phyloP scores from a whole-genome alignment of 371 early-diverging fungal species.

The Coemansia sp. region DNA sequence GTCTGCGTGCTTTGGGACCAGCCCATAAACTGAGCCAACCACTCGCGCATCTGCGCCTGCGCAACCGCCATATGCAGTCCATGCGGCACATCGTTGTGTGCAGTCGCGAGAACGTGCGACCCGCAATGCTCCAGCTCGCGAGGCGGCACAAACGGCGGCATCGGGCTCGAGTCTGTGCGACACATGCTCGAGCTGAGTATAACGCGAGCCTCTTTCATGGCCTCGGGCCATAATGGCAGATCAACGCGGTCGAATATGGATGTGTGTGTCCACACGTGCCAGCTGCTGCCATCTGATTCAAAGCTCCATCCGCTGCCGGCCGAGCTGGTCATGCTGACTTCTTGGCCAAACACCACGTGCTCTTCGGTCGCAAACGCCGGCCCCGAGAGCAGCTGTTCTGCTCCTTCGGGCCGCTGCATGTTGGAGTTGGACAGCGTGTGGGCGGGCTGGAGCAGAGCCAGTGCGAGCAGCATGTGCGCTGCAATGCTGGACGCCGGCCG shows the following conservation, averaged over 20 bases:
- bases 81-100: not conserved
- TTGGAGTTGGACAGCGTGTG: conserved; percentile 28
- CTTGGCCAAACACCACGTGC: conserved; percentile 40
- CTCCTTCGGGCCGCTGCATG: conserved; percentile 22
- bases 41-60: conserved; percentile 32
- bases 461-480: not conserved
- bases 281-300: conserved; percentile 24
- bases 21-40: conserved; percentile 34
- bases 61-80: conserved; percentile 1
- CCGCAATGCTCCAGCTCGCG: conserved; percentile 39
- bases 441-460: not conserved
- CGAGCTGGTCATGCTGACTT: conserved; percentile 11
- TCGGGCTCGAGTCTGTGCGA: conserved; percentile 15
- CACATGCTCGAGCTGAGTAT: conserved; percentile 37
- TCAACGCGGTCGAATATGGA: conserved; percentile 26
- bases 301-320: conserved; percentile 26
- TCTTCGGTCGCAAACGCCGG: conserved; percentile 16
- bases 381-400: not conserved
- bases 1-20: not conserved
- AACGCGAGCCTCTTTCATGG: conserved; percentile 30
- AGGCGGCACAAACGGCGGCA: conserved; percentile 38
- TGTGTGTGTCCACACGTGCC: conserved; percentile 41
- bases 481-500: not conserved
- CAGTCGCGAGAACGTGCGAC: conserved; percentile 25
- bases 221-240: conserved; percentile 39